Conservation (phyloP, 306 rosid species). For the Ormosia emarginata region DNA sequence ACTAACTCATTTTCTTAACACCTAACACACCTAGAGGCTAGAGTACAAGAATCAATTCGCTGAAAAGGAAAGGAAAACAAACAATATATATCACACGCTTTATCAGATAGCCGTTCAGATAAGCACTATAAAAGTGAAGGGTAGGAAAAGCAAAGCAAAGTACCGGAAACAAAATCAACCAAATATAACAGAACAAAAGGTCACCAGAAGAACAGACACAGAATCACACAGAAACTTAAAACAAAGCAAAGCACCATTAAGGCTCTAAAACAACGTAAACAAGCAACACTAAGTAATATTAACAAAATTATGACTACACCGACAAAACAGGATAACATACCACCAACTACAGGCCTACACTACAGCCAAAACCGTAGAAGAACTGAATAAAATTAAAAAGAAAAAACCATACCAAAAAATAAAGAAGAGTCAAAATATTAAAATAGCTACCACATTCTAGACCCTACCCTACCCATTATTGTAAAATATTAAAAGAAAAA, state of each 20-base stretch:
- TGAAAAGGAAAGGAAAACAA: neutral
- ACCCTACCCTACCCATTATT: neutral
- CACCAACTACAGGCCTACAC: neutral
- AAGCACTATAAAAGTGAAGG: neutral
- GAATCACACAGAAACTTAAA: neutral
- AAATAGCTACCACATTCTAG: neutral
- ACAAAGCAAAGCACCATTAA: neutral
- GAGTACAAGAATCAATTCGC: slow-evolving; percentile 24
- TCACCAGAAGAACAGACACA: neutral
- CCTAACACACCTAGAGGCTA: neutral
- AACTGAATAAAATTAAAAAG: neutral
- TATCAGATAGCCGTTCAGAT: neutral
- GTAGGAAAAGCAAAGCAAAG: neutral
- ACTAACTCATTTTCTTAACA: neutral
- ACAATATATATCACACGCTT: neutral
- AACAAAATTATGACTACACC: neutral
- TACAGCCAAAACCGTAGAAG: neutral
- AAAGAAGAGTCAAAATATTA: neutral
- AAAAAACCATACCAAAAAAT: neutral
- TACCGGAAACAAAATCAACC: neutral
- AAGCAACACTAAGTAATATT: neutral
- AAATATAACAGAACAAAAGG: too few relatives aligned
- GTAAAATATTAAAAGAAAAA: neutral
- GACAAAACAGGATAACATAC: neutral
- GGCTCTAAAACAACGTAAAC: neutral